Evolutionary conservation across 2,329 filamentous ascomycete genomes (phyloP), one percentile per base, ranked within the genome.

Genomic region (Bipolaris bicolor): DNA sequence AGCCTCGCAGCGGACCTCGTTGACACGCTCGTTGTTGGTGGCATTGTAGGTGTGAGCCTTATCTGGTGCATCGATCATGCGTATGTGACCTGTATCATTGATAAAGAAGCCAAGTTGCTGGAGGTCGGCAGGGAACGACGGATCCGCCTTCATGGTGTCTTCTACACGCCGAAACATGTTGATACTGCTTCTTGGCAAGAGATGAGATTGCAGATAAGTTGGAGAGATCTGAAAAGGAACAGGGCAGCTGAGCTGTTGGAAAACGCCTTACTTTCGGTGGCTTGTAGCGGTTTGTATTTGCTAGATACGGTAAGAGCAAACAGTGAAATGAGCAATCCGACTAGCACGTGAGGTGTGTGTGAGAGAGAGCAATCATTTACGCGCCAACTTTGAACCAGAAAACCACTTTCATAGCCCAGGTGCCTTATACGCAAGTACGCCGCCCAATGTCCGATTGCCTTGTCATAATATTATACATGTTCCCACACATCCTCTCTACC

Each of bases 21-120:
- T 97, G 77, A 89, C 83, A 36, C 92, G 87, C n/a, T 85, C 80
- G 74, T 92, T 92, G 65, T 86, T 87, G 72, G 85, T 89, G 51
- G 90, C 76, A 72, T 87, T 88, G 81, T 84, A 97, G 65, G 90
- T 84, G 80, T 91, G 96, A 70, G 88, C 88, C 63, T 84, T 80
- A 26, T 88, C 82, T 0, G 89, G 87, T 34, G 91, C 79, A 20
- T 84, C 79, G 52, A 90, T 88, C 59, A 82, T 87, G 46, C 90
- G 87, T 60, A 97, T 84, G 68, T 94, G 86, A 64, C 94, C 91
- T 0, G 87, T 76, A 0, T 88, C 82, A 65, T 91, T 92, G 77
- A 96, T 77, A 72, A 91, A 93, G 77, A 92, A 96, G 41, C 91
- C 93, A 3, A 98, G 86, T 51, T 84, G 79, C 57, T 86, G 79